Percentiles rank a stretch among this genome's conserved stretches.
These are phyloP conservation scores for Theileria annulata DNA, from an alignment of 169 alveolate genomes.

Conservation along the genomic window DNA sequence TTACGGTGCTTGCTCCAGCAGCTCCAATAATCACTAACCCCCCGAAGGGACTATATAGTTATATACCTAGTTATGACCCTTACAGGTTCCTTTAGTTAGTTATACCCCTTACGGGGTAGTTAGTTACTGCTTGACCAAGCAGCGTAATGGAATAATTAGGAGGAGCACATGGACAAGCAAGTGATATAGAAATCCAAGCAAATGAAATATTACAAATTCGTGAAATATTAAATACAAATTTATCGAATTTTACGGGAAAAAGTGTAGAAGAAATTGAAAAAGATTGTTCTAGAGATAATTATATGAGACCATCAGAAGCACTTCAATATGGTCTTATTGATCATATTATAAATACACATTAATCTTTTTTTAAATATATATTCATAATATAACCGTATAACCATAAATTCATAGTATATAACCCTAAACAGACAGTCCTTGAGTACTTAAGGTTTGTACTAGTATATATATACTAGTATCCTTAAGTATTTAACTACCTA, in stretches of 20 bases:
- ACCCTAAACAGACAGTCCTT: too few species aligned
- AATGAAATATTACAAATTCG: conserved; percentile 81
- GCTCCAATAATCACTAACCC: conserved; percentile 13
- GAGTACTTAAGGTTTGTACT: too few species aligned
- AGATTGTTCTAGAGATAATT: conserved; percentile 82
- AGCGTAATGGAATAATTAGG: conserved; percentile 23
- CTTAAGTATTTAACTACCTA: too few species aligned
- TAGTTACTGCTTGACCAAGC: too few species aligned
- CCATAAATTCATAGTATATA: too few species aligned
- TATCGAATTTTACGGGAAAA: conserved; percentile 79
- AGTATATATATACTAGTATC: too few species aligned
- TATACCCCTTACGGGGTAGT: too few species aligned
- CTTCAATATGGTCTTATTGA: conserved; percentile 81
- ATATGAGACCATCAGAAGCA: conserved; percentile 84
- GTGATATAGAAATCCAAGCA: conserved; percentile 86
- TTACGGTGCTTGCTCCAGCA: too few species aligned
- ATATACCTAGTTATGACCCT: neutral
- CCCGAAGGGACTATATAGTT: neutral
- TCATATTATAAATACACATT: conserved; percentile 62
- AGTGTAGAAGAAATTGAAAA: conserved; percentile 67
- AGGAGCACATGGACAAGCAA: conserved; percentile 85
- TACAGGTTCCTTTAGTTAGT: too few species aligned
- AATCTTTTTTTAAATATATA: neutral
- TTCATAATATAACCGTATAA: neutral
- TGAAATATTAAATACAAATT: conserved; percentile 75